Conservation (phyloP, 2,329 filamentous ascomycete species). For the Aureobasidium uvarum region DNA sequence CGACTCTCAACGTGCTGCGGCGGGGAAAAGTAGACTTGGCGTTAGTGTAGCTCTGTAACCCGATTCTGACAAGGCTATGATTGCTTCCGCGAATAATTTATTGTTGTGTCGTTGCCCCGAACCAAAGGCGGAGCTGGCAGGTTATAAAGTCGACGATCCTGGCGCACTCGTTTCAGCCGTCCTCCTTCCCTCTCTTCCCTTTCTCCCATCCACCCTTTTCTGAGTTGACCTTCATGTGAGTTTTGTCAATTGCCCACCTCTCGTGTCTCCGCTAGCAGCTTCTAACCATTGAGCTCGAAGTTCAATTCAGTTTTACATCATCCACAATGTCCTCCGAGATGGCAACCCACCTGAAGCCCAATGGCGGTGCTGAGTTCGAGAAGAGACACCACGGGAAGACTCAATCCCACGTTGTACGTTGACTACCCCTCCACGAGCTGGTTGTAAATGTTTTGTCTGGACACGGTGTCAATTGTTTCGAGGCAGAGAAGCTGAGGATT, state of each 20-base stretch:
- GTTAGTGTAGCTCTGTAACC: slow-evolving; percentile 25
- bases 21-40: slow-evolving; percentile 9
- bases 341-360: slow-evolving; percentile 78
- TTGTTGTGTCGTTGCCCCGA: slow-evolving; percentile 24
- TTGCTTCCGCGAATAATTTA: slow-evolving; percentile 21
- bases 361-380: slow-evolving; percentile 48
- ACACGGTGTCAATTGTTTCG: slow-evolving; percentile 2
- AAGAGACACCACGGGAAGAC: slow-evolving; percentile 79
- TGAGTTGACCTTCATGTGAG: slow-evolving; percentile 21
- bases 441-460: neutral
- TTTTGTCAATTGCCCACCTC: neutral
- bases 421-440: neutral
- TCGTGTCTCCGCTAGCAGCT: neutral
- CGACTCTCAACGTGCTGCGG: slow-evolving; percentile 23
- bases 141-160: slow-evolving; percentile 25
- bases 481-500: neutral
- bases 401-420: slow-evolving; percentile 78
- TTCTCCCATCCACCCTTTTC: neutral
- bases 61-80: slow-evolving; percentile 23
- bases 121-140: slow-evolving; percentile 17
- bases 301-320: slow-evolving; percentile 16
- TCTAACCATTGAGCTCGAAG: slow-evolving; percentile 9
- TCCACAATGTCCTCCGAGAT: slow-evolving; percentile 46
- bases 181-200: slow-evolving; percentile 10
- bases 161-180: slow-evolving; percentile 11